A percentile compares a stretch with the other conserved stretches of the same genome.
Evolutionary conservation across 495 filamentous ascomycete genomes (phyloP).

Genomic region (Chaetomidium leptoderma): DNA sequence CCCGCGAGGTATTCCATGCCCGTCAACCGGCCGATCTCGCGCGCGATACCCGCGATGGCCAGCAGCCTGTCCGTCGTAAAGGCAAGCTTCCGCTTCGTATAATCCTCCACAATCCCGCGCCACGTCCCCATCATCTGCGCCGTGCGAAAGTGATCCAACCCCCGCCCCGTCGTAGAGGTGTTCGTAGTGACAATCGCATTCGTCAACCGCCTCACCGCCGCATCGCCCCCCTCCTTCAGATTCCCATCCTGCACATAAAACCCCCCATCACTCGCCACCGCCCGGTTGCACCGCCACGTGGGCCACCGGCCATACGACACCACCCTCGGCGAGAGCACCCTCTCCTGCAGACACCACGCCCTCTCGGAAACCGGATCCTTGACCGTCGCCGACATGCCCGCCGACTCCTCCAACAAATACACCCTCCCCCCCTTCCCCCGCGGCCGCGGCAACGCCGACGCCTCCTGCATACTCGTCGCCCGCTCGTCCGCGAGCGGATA

Average conservation of each 20-base stretch:
- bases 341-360: constrained; percentile 21
- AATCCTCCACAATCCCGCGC: constrained; percentile 27
- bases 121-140: constrained; percentile 17
- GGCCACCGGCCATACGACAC: constrained; percentile 6
- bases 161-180: no score
- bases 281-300: constrained; percentile 3
- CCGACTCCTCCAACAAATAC: constrained; percentile 1
- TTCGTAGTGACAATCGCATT: background rate
- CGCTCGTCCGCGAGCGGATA: background rate
- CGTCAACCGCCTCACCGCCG: background rate
- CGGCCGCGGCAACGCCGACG: background rate
- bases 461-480: background rate
- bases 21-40: constrained; percentile 17
- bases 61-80: constrained; percentile 23
- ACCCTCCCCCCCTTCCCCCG: background rate
- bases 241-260: no score
- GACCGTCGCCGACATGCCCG: background rate
- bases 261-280: background rate
- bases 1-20: constrained; percentile 24
- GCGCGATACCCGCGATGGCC: constrained; percentile 25
- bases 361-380: constrained; percentile 7
- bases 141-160: background rate
- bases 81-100: constrained; percentile 22
- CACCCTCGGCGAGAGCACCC: constrained; percentile 16
- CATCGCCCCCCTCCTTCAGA: no score